Evolutionary conservation across 768 basidiomycete species (phyloP).

Genomic region (Calocybe gangraenosa): DNA sequence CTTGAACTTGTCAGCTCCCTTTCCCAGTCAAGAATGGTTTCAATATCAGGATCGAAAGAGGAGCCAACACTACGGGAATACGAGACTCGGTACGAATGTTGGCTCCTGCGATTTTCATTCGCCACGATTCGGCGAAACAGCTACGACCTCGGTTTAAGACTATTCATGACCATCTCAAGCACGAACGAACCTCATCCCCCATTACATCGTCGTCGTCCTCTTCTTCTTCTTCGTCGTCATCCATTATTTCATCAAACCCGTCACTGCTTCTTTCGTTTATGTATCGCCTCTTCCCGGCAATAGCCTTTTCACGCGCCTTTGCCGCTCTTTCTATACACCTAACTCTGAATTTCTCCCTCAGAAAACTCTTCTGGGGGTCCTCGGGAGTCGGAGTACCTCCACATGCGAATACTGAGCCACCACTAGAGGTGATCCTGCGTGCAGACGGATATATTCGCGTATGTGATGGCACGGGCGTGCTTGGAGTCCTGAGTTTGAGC

Average conservation of each 20-base stretch:
- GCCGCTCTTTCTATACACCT: constrained; percentile 60
- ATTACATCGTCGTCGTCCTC: constrained; percentile 57
- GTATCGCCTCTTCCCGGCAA: constrained; percentile 32
- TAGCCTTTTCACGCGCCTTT: constrained; percentile 47
- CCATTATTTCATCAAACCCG: constrained; percentile 34
- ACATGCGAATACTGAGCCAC: constrained; percentile 19
- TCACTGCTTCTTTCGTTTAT: constrained; percentile 45
- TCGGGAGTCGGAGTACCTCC: constrained; percentile 21
- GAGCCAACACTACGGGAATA: constrained; percentile 70
- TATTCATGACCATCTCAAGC: background rate
- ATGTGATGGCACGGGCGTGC: constrained; percentile 24
- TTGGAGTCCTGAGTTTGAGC: constrained; percentile 37
- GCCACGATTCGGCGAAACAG: constrained; percentile 64
- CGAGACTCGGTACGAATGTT: constrained; percentile 56
- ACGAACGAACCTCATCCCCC: constrained; percentile 52
- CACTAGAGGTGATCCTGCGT: constrained; percentile 14
- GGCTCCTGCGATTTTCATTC: constrained; percentile 43
- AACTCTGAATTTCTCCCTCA: constrained; percentile 57
- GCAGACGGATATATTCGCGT: constrained; percentile 7
- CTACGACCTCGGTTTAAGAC: constrained; percentile 26
- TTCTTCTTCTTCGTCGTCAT: constrained; percentile 49
- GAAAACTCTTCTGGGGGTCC: constrained; percentile 48
- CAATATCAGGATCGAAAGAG: constrained; percentile 71
- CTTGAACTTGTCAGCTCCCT: constrained; percentile 46
- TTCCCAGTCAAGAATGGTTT: constrained; percentile 63